Base-by-base conservation (phyloP, 2,329 filamentous ascomycete genomes). In the Onygena corvina region DNA sequence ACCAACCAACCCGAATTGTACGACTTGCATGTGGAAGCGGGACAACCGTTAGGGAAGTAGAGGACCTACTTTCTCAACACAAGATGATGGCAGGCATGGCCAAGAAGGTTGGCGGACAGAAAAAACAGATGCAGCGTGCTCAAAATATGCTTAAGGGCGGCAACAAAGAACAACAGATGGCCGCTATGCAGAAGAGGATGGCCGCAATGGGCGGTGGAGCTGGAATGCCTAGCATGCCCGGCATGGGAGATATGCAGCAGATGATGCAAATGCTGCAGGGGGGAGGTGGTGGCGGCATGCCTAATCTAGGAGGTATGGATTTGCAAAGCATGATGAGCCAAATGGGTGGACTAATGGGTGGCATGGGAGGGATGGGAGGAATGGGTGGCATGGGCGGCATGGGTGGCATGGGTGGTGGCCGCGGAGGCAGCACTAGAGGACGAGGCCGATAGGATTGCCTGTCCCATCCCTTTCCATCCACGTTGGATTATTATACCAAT, bases 61-160 rank as follows among this genome's bases (percentile, higher is more conserved):
- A 98, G 67, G 92, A 98, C 61, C 74, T 98, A 4, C 77, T 98
- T n/a, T 94, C 89, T 0, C 92, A 98, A 69, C 90, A 96, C 66
- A 83, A 86, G 59, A 94, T 96, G 85, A 98, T 98, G 92, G 86
- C 87, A 0, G 86, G 86, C 51, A 95, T 98, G 88, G 92, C 92
- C 45, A 98, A 96, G 81, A 93, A 93, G 72, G 93, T 98, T 80
- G 90, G 92, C 51, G 89, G 89, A 33, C 89, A 86, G 64, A 94
- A 94, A 84, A 92, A 92, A 71, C 94, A 95, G 64, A 93, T 96
- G 83, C 87, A 95, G 66, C 81, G 83, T 47, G 89, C 89, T 0
- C 89, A 96, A 67, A 84, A 84, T 49, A 86, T 86, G 55, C 87
- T 95, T 81, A 86, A 83, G 23, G 88, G 89, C 38, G 85, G 82